These are phyloP conservation scores for Schwanniomyces vanrijiae DNA, from an alignment of 805 yeast species.

Conservation along the genomic window DNA sequence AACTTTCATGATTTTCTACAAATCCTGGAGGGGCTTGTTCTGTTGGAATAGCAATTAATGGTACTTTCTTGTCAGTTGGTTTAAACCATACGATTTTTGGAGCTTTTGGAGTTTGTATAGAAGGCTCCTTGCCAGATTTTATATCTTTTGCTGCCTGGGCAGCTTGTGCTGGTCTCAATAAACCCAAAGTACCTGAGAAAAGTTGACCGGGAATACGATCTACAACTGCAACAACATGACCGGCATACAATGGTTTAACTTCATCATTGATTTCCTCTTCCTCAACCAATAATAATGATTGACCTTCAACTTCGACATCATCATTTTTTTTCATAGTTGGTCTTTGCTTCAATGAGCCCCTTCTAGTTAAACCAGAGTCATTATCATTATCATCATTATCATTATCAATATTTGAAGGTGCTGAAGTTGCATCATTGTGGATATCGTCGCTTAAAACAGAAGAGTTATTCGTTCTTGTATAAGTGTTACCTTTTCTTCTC, in stretches of 20 bases:
- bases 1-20: slow-evolving; percentile 85
- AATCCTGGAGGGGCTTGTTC: slow-evolving; percentile 97
- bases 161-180: slow-evolving; percentile 93
- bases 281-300: slow-evolving; percentile 83
- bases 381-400: slow-evolving; percentile 31
- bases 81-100: slow-evolving; percentile 99
- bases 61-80: slow-evolving; percentile 97
- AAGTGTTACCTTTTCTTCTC: slow-evolving; percentile 69
- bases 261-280: slow-evolving; percentile 96
- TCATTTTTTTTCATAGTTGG: slow-evolving; percentile 97
- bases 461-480: slow-evolving; percentile 31
- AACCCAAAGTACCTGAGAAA: slow-evolving; percentile 90
- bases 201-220: slow-evolving; percentile 97
- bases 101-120: slow-evolving; percentile 46
- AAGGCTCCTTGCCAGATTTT: slow-evolving; percentile 46
- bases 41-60: slow-evolving; percentile 96
- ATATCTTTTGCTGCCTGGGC: slow-evolving; percentile 72
- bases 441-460: slow-evolving; percentile 61
- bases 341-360: slow-evolving; percentile 89
- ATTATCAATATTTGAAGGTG: slow-evolving; percentile 30
- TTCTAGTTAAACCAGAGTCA: slow-evolving; percentile 52
- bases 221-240: slow-evolving; percentile 96
- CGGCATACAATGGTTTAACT: slow-evolving; percentile 91
- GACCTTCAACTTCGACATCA: slow-evolving; percentile 98
- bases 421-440: slow-evolving; percentile 77